Conservation (phyloP, 2,329 filamentous ascomycete genomes). For the Ramularia collo-cygni region DNA sequence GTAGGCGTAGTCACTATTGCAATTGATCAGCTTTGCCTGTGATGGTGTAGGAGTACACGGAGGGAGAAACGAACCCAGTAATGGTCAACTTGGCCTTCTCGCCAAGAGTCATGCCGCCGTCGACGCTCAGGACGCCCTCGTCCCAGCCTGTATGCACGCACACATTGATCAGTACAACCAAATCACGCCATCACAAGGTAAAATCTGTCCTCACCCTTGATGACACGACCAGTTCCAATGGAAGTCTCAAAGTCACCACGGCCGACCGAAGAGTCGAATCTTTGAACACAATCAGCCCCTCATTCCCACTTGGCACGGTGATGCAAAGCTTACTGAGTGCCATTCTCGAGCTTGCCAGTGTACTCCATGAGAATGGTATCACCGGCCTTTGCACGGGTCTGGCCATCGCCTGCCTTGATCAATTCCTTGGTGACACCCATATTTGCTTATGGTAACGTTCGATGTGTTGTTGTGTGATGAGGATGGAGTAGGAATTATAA, state of each 20-base stretch:
- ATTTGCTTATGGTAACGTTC: constrained; percentile 12
- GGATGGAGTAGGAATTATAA: too few species aligned
- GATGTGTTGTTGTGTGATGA: constrained; percentile 2
- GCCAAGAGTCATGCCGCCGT: constrained; percentile 70
- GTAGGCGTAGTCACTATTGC: constrained; percentile 57
- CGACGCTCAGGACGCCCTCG: constrained; percentile 58
- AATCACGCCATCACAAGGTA: too few species aligned
- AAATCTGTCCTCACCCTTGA: constrained; percentile 66
- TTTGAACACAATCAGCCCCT: constrained; percentile 33
- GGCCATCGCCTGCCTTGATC: constrained; percentile 54
- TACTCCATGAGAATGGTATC: constrained; percentile 84
- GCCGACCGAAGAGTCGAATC: constrained; percentile 82
- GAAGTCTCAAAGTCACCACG: constrained; percentile 66
- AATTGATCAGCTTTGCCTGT: constrained; percentile 1
- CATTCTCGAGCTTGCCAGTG: constrained; percentile 77
- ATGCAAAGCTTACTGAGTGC: constrained; percentile 57
- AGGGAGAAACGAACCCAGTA: constrained; percentile 52
- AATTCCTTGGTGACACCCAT: constrained; percentile 62
- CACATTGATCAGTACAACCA: too few species aligned
- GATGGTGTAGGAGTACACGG: not conserved
- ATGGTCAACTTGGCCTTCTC: constrained; percentile 86
- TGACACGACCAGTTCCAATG: constrained; percentile 80
- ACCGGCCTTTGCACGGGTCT: constrained; percentile 54
- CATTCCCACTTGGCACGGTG: not conserved
- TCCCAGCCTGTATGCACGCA: constrained; percentile 50